Base-by-base conservation (phyloP, 1,139 yeast species). In the Geotrichum fermentans region DNA sequence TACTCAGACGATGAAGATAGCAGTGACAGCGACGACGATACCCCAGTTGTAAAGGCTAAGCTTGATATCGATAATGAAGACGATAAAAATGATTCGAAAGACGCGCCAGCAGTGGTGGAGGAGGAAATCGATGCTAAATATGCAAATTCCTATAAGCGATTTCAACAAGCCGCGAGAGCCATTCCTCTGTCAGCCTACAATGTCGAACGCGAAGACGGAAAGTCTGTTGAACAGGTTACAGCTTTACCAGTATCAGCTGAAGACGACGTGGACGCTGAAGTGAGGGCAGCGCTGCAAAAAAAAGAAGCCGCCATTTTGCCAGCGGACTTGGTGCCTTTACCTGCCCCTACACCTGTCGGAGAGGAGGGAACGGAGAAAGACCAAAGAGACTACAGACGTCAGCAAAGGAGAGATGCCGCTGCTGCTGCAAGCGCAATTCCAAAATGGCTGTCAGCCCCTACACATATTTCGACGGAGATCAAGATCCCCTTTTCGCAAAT, bases 391-490 rank as follows among this genome's bases (percentile, higher is more conserved):
- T 21, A 26, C n/a, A 16, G 21, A 20, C 28, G 16, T 20, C 16
- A 40, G 73, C 57, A 83, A 80, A 65, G 62, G 14, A 32, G 17
- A 24, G 29, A n/a, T 30, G 36, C 28, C 4, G 43, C 35, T 2
- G 34, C 46, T 11, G 45, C 40, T 11, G 45, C 32, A 8, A 43
- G 28, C 35, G 53, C 41, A 8, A 54, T 47, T 20, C 63, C 73
- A 3, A 66, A 74, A 56, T 87, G 96, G 95, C 68, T 85, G 21
- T 75, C 86, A 0, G 68, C 70, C 17, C 95, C 96, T 1, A 66
- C 66, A 3, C 82, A 78, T 56, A 74, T 82, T 10, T 57, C 62
- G 5, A 58, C 62, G 8, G 58, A 58, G 7, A 49, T 52, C 4
- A 55, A 55, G 13, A 52, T 52, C 8, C 56, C 66, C 2, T 71